These are phyloP conservation scores for Colletotrichum echinochloae DNA, from an alignment of 2,329 filamentous ascomycete genomes.

Conservation along the genomic window DNA sequence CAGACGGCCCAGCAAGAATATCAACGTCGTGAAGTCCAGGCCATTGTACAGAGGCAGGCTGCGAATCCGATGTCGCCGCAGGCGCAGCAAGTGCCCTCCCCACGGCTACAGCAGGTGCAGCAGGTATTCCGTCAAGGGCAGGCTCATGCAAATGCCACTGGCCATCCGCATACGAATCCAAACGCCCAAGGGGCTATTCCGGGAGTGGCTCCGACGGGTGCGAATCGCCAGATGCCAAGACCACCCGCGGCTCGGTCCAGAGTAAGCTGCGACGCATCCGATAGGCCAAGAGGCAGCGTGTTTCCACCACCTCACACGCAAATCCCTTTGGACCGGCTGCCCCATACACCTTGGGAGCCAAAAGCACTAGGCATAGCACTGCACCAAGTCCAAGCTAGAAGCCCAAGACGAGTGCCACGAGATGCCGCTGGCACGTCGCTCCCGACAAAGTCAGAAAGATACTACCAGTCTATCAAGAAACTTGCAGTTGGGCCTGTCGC, in stretches of 20 bases:
- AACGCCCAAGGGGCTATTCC: background rate
- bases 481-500: conserved; percentile 62
- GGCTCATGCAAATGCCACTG: background rate
- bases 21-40: conserved; percentile 4
- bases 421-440: conserved; percentile 9
- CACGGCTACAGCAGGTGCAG: background rate
- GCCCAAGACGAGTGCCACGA: conserved; percentile 58
- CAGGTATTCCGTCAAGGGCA: background rate
- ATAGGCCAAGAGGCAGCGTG: conserved; percentile 39
- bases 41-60: background rate
- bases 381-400: conserved; percentile 61
- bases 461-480: conserved; percentile 69
- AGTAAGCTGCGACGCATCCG: background rate
- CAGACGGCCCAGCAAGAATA: background rate
- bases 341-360: conserved; percentile 55
- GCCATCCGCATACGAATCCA: background rate
- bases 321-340: conserved; percentile 51
- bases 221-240: background rate
- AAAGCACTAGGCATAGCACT: conserved; percentile 57
- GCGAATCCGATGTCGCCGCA: background rate
- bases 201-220: background rate
- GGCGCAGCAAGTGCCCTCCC: conserved; percentile 3
- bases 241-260: background rate
- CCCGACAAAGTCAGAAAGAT: conserved; percentile 47
- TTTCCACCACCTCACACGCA: conserved; percentile 42